phyloP scores from a whole-genome alignment of 495 filamentous ascomycete genomes.

The Tuber microsphaerosporum region DNA sequence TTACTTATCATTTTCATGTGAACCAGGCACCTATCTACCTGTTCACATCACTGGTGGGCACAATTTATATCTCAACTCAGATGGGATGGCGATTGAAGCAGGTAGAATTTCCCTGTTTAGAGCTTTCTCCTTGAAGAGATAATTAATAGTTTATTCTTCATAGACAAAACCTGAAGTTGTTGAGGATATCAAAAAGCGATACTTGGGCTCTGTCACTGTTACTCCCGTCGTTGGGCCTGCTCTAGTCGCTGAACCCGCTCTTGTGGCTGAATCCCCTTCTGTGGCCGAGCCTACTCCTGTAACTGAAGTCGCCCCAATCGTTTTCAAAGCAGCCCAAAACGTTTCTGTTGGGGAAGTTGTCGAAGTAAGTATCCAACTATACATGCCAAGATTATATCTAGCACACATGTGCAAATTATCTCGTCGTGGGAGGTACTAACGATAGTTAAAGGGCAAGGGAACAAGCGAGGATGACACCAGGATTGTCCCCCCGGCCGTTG shows the following conservation, averaged over 20 bases:
- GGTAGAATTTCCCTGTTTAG: slow-evolving; percentile 19
- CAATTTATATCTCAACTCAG: slow-evolving; percentile 20
- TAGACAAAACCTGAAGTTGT: slow-evolving; percentile 29
- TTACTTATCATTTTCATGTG: slow-evolving; percentile 25
- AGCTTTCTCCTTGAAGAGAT: slow-evolving; percentile 7
- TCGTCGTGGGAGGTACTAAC: background rate
- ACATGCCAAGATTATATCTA: background rate
- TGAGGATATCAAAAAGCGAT: slow-evolving; percentile 21
- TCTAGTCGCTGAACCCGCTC: background rate
- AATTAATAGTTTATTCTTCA: slow-evolving; percentile 17
- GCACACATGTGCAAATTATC: background rate
- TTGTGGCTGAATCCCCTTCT: slow-evolving; percentile 4
- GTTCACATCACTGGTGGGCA: slow-evolving; percentile 28
- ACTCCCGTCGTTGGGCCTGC: background rate
- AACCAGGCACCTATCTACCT: slow-evolving; percentile 29
- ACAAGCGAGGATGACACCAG: background rate
- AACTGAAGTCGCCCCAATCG: slow-evolving; percentile 6
- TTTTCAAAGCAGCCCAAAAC: background rate
- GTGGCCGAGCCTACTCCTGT: slow-evolving; percentile 7
- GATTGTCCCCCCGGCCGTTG: slow-evolving; percentile 8
- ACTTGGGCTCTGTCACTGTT: slow-evolving; percentile 14
- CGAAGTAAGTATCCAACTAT: slow-evolving; percentile 6
- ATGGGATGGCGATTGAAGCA: slow-evolving; percentile 27
- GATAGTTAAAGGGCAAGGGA: background rate
- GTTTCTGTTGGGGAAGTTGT: slow-evolving; percentile 1